Evolutionary conservation across 176 grass and related monocot species (phyloP).

Genomic region (Neostapfia colusana): DNA sequence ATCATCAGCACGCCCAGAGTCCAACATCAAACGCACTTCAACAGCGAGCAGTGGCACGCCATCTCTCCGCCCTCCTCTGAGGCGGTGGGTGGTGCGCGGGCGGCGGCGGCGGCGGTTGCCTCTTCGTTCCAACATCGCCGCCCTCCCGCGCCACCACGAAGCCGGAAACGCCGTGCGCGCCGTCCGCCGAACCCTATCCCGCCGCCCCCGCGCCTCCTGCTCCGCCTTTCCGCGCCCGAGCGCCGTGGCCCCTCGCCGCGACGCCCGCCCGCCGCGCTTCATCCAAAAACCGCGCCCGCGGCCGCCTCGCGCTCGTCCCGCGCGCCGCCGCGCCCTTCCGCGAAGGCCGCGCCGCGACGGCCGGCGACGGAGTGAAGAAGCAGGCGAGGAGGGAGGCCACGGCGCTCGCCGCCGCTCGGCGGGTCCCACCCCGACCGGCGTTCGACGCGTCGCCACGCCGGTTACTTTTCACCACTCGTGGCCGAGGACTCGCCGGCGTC

Average conservation of each 20-base stretch:
- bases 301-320: background rate
- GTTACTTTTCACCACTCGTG: no score
- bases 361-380: background rate
- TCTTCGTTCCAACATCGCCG: background rate
- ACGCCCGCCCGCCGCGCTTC: background rate
- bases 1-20: no score
- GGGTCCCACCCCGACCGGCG: background rate
- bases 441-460: background rate
- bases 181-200: background rate
- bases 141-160: background rate
- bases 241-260: background rate
- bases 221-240: no score
- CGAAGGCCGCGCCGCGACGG: no score
- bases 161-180: background rate
- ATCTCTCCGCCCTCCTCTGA: conserved; percentile 8
- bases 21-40: no score
- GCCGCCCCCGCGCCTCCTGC: background rate
- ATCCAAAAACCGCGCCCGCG: background rate
- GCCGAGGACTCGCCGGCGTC: no score
- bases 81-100: background rate
- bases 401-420: background rate
- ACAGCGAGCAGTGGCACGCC: background rate
- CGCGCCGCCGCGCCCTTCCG: no score
- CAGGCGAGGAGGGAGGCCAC: background rate
- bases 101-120: background rate